These are phyloP conservation scores for Mediolabrus comicus DNA, from an alignment of 108 stramenopile species.

Conservation along the genomic window DNA sequence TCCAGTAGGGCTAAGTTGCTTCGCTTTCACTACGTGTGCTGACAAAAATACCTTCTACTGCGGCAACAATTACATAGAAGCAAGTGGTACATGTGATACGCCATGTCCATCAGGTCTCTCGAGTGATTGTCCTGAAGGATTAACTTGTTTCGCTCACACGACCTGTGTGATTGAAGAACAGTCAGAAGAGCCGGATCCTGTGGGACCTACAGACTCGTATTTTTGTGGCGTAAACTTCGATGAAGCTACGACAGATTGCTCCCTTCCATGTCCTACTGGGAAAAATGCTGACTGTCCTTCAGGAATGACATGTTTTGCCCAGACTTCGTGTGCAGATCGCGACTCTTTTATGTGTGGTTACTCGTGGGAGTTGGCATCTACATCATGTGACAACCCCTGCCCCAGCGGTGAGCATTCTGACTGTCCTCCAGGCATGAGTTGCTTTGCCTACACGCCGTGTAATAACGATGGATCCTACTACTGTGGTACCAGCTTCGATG, in stretches of 20 bases:
- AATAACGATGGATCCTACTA: constrained; percentile 45
- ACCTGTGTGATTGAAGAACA: constrained; percentile 21
- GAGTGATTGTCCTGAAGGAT: constrained; percentile 34
- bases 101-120: constrained; percentile 37
- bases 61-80: constrained; percentile 41
- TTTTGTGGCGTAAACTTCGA: constrained; percentile 44
- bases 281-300: constrained; percentile 22
- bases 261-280: constrained; percentile 44
- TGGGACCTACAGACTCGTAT: constrained; percentile 35
- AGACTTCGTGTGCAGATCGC: constrained; percentile 44
- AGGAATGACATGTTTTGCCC: constrained; percentile 39
- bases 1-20: constrained; percentile 44
- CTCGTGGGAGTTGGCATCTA: constrained; percentile 39
- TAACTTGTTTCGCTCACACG: constrained; percentile 48
- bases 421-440: constrained; percentile 39
- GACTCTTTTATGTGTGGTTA: constrained; percentile 50
- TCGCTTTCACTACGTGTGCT: constrained; percentile 49
- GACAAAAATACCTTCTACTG: constrained; percentile 47
- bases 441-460: constrained; percentile 51
- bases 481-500: constrained; percentile 37
- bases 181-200: constrained; percentile 3
- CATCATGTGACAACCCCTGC: constrained; percentile 40
- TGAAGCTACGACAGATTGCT: constrained; percentile 41
- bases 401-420: constrained; percentile 45
- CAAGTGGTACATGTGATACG: constrained; percentile 25